A percentile compares a stretch with the other conserved stretches of the same genome.
These are phyloP conservation scores for Myriosclerotinia scirpicola DNA, from an alignment of 2,329 filamentous ascomycete genomes.

Conservation along the genomic window DNA sequence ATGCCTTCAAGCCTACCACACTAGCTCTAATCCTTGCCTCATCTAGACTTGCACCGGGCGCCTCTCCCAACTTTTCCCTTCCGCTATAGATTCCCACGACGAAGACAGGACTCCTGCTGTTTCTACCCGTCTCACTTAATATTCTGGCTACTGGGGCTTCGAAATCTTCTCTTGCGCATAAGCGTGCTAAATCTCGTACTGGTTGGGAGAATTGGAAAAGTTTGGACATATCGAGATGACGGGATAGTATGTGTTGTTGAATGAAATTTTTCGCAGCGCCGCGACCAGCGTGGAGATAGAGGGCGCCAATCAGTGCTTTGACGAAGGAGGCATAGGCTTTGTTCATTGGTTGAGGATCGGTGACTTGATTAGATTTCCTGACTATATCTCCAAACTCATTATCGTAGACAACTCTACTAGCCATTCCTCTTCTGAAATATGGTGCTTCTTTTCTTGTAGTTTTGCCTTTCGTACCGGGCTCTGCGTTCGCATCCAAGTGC, in stretches of 20 bases:
- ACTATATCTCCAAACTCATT: slow-evolving; percentile 78
- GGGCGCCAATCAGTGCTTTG: slow-evolving; percentile 76
- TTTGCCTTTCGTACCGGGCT: slow-evolving; percentile 48
- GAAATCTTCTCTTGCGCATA: slow-evolving; percentile 89
- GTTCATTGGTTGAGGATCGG: slow-evolving; percentile 36
- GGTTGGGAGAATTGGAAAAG: slow-evolving; percentile 86
- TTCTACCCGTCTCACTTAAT: slow-evolving; percentile 84
- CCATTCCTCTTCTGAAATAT: slow-evolving; percentile 66
- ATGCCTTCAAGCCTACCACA: slow-evolving; percentile 83
- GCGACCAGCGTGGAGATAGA: slow-evolving; percentile 83
- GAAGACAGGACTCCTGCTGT: slow-evolving; percentile 83
- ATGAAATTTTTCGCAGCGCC: slow-evolving; percentile 80
- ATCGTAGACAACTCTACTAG: slow-evolving; percentile 75
- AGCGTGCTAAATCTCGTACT: slow-evolving; percentile 74
- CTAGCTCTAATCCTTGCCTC: slow-evolving; percentile 77
- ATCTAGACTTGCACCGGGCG: slow-evolving; percentile 73
- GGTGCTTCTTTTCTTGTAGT: slow-evolving; percentile 53
- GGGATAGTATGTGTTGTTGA: slow-evolving; percentile 76
- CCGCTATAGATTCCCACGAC: slow-evolving; percentile 94
- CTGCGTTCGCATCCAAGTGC: slow-evolving; percentile 47
- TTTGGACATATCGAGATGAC: slow-evolving; percentile 70
- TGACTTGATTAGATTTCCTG: slow-evolving; percentile 35
- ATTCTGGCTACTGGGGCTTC: slow-evolving; percentile 83
- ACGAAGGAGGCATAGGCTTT: slow-evolving; percentile 73
- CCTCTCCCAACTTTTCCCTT: slow-evolving; percentile 87